A percentile compares a stretch with the other conserved stretches of the same genome.
Conservation (phyloP, 805 yeast genomes). For the Nakazawaea anatomiae region DNA sequence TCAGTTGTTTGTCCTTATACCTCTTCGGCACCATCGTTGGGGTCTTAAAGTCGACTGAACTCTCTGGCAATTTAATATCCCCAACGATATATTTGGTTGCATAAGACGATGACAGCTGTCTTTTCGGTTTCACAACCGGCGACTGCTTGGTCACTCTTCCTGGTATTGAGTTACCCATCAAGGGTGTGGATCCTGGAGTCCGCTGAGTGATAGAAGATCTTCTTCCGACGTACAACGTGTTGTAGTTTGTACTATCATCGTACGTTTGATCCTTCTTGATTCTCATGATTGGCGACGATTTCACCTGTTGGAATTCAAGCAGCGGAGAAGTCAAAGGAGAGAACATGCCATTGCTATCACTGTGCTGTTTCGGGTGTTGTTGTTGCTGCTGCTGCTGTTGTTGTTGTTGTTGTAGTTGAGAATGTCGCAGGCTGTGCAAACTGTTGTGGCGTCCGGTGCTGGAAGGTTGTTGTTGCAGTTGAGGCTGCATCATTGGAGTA, state of each 20-base stretch:
- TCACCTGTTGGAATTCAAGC: conserved; percentile 35
- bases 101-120: background rate
- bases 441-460: background rate
- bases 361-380: conserved; percentile 10
- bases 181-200: conserved; percentile 8
- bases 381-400: background rate
- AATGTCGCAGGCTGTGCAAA: background rate
- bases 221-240: background rate
- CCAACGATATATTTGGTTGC: conserved; percentile 1
- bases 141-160: conserved; percentile 9
- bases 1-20: background rate
- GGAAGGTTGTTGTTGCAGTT: background rate
- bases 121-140: conserved; percentile 7
- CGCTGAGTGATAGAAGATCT: background rate
- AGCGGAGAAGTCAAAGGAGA: conserved; percentile 68
- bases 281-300: conserved; percentile 19
- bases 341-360: conserved; percentile 17
- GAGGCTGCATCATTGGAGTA: background rate
- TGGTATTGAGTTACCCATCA: conserved; percentile 2
- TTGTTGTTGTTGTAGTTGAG: background rate
- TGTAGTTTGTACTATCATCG: background rate
- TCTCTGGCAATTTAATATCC: conserved; percentile 11
- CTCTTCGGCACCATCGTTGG: conserved; percentile 6
- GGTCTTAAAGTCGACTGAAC: conserved; percentile 10
- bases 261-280: conserved; percentile 10